phyloP scores from a whole-genome alignment of 129 eudicot species.

The Chrysanthemum makinoi region DNA sequence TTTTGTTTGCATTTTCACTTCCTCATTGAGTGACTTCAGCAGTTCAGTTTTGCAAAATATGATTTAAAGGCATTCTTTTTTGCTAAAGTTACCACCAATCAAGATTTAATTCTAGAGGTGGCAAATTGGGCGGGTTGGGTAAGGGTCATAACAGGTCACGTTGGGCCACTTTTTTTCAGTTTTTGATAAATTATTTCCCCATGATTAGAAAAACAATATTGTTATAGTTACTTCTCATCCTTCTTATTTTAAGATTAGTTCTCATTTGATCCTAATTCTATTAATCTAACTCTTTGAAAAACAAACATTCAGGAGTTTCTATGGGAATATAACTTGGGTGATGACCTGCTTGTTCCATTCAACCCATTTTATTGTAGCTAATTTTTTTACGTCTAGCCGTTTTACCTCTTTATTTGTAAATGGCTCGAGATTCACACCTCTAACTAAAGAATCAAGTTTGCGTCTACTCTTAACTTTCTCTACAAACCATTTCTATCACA shows the following conservation, averaged over 20 bases:
- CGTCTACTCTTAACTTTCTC: neutral
- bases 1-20: conserved; percentile 3
- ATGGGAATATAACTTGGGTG: too few relatives aligned
- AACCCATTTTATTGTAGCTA: neutral
- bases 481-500: neutral
- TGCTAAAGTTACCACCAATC: neutral
- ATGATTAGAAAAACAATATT: neutral
- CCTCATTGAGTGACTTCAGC: neutral
- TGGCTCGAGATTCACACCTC: neutral
- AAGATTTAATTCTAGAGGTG: neutral
- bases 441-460: neutral
- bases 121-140: neutral
- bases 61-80: neutral
- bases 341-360: too few relatives aligned
- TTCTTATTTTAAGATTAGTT: too few relatives aligned
- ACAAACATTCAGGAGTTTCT: too few relatives aligned
- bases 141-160: neutral
- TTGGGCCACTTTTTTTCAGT: neutral
- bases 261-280: too few relatives aligned
- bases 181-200: neutral
- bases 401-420: neutral
- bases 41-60: neutral
- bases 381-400: neutral
- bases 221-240: neutral
- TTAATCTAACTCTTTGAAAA: too few relatives aligned